Evolutionary conservation across 176 grass and related monocot genomes (phyloP).

Genomic region (Oryza coarctata): DNA sequence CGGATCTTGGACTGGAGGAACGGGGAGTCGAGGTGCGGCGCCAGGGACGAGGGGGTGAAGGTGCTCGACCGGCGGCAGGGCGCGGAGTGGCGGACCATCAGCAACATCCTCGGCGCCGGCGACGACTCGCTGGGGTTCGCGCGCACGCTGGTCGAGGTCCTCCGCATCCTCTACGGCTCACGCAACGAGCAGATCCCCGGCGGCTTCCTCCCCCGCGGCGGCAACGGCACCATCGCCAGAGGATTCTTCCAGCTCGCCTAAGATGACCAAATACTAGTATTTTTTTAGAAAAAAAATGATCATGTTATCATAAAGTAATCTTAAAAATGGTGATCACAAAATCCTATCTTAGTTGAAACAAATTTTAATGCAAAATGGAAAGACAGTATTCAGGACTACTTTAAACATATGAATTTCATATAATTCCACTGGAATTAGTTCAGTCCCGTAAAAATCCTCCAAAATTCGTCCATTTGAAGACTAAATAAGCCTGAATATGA

Average conservation of each 20-base stretch:
- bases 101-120: conserved; percentile 66
- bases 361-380: too few species aligned
- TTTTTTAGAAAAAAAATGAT: too few species aligned
- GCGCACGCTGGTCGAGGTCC: conserved; percentile 66
- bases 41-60: conserved; percentile 72
- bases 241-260: conserved; percentile 44
- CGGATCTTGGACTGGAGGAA: conserved; percentile 59
- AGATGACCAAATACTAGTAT: not conserved
- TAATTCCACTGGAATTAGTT: too few species aligned
- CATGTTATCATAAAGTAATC: too few species aligned
- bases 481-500: too few species aligned
- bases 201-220: conserved; percentile 66
- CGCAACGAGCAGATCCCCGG: conserved; percentile 60
- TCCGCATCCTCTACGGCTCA: conserved; percentile 70
- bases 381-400: too few species aligned
- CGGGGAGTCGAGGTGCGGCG: conserved; percentile 41
- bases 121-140: conserved; percentile 58
- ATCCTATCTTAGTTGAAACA: too few species aligned
- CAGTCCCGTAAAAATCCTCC: too few species aligned
- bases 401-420: too few species aligned
- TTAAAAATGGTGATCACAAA: too few species aligned
- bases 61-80: conserved; percentile 44
- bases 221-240: conserved; percentile 59
- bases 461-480: too few species aligned
- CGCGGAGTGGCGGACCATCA: conserved; percentile 52